A percentile compares a stretch with the other conserved stretches of the same genome.
Conservation (phyloP, 495 filamentous ascomycete species). For the Parathielavia appendiculata region DNA sequence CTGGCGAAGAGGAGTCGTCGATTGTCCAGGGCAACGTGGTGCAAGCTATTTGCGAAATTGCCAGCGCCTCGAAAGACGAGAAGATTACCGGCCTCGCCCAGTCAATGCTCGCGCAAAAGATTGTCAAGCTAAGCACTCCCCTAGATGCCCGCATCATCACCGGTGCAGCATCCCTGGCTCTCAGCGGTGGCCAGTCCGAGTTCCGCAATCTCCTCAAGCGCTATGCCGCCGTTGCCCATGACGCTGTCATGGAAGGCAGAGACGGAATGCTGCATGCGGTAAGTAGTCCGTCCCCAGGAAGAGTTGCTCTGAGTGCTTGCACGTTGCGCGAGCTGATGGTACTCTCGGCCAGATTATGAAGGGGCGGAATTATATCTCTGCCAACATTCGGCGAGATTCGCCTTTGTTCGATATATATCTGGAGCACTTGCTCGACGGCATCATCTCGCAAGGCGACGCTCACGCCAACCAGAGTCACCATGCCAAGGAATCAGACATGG, state of each 20-base stretch:
- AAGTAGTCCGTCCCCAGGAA: slow-evolving; percentile 34
- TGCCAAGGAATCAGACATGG: slow-evolving; percentile 63
- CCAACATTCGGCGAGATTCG: slow-evolving; percentile 59
- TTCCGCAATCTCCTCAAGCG: slow-evolving; percentile 80
- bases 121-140: slow-evolving; percentile 68
- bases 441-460: slow-evolving; percentile 83
- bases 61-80: slow-evolving; percentile 71
- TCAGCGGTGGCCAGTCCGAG: slow-evolving; percentile 67
- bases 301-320: slow-evolving; percentile 7
- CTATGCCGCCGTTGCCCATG: slow-evolving; percentile 65
- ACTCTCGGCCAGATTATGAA: slow-evolving; percentile 51
- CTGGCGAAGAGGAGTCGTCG: slow-evolving; percentile 67
- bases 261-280: slow-evolving; percentile 56
- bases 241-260: slow-evolving; percentile 63
- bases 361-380: slow-evolving; percentile 73
- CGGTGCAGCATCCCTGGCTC: slow-evolving; percentile 71
- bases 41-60: slow-evolving; percentile 83
- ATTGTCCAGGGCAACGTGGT: slow-evolving; percentile 73
- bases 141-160: slow-evolving; percentile 80
- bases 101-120: slow-evolving; percentile 90
- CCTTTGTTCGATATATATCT: slow-evolving; percentile 73
- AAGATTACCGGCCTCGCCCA: slow-evolving; percentile 94
- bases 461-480: slow-evolving; percentile 46
- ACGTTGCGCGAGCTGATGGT: slow-evolving; percentile 11
- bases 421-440: slow-evolving; percentile 75